Evolutionary conservation across 805 yeast species (phyloP).

Genomic region (Saccharomycopsis sp.): DNA sequence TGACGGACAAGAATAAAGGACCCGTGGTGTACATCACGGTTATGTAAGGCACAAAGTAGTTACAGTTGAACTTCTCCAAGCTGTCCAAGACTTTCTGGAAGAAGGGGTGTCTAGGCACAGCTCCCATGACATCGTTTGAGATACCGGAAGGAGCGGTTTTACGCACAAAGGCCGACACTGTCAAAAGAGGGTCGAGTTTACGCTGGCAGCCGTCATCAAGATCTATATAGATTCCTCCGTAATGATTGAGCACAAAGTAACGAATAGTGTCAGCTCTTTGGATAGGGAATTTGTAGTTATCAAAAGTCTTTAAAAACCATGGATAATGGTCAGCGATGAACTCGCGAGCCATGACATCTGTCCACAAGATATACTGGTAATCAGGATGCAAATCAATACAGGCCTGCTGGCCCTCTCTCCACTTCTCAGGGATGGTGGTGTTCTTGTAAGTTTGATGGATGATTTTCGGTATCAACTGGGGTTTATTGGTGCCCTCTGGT

Average conservation of each 20-base stretch:
- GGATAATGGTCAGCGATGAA: conserved; percentile 76
- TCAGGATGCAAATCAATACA: conserved; percentile 81
- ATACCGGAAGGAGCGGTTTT: conserved; percentile 88
- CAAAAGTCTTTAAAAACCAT: conserved; percentile 81
- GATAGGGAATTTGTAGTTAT: conserved; percentile 70
- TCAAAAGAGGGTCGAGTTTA: conserved; percentile 70
- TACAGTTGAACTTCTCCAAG: conserved; percentile 52
- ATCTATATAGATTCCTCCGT: conserved; percentile 87
- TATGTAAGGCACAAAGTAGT: conserved; percentile 81
- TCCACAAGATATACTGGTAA: conserved; percentile 84
- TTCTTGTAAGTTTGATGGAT: conserved; percentile 92
- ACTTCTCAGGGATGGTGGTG: conserved; percentile 66
- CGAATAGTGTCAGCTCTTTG: conserved; percentile 88
- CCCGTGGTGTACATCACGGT: conserved; percentile 94
- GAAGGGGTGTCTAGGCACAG: conserved; percentile 82
- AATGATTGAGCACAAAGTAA: conserved; percentile 75
- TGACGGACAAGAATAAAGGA: conserved; percentile 76
- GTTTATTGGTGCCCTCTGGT: conserved; percentile 35
- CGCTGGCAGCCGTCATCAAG: conserved; percentile 84
- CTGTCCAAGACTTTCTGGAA: conserved; percentile 63
- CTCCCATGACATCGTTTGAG: conserved; percentile 89
- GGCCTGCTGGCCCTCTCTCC: conserved; percentile 72
- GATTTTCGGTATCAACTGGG: conserved; percentile 73
- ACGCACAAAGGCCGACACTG: conserved; percentile 80
- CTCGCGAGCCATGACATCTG: conserved; percentile 73